phyloP scores from a whole-genome alignment of 1,284 basidiomycete species.

The Boletus semigastroideus region DNA sequence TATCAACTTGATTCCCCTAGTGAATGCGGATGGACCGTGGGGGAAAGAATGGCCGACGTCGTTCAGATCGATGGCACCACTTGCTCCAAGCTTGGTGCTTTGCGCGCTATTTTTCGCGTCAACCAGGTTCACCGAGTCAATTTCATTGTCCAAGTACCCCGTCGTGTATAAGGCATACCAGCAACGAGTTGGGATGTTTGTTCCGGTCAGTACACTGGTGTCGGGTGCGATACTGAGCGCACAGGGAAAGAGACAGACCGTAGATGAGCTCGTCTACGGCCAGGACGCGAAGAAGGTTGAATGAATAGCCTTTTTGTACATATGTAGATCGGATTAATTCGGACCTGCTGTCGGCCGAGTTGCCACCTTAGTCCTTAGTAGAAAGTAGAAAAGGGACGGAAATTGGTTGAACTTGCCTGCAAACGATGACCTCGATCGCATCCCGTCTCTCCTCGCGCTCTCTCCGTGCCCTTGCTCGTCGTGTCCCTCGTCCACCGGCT shows the following conservation, averaged over 20 bases:
- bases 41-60: slow-evolving; percentile 28
- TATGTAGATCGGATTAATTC: slow-evolving; percentile 18
- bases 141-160: slow-evolving; percentile 78
- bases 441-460: slow-evolving; percentile 26
- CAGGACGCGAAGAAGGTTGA: slow-evolving; percentile 19
- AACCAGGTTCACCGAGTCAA: slow-evolving; percentile 78
- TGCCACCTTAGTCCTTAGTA: no score
- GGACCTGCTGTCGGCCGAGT: slow-evolving; percentile 16
- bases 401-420: background rate
- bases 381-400: slow-evolving; percentile 13
- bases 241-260: slow-evolving; percentile 35
- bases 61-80: slow-evolving; percentile 37
- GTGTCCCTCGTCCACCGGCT: slow-evolving; percentile 9
- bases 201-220: slow-evolving; percentile 52
- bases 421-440: slow-evolving; percentile 21
- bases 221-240: slow-evolving; percentile 39
- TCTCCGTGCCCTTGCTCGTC: slow-evolving; percentile 25
- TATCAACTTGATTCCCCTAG: slow-evolving; percentile 65
- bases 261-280: slow-evolving; percentile 47
- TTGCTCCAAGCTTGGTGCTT: slow-evolving; percentile 57
- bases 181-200: slow-evolving; percentile 81
- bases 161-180: slow-evolving; percentile 71
- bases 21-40: slow-evolving; percentile 44
- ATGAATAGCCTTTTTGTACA: no score
- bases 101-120: slow-evolving; percentile 72